Percentiles rank a stretch among this genome's conserved stretches.
Evolutionary conservation across 225 moss, liverwort and hornwort genomes (phyloP).

Genomic region (Pseudisothecium myosuroides): DNA sequence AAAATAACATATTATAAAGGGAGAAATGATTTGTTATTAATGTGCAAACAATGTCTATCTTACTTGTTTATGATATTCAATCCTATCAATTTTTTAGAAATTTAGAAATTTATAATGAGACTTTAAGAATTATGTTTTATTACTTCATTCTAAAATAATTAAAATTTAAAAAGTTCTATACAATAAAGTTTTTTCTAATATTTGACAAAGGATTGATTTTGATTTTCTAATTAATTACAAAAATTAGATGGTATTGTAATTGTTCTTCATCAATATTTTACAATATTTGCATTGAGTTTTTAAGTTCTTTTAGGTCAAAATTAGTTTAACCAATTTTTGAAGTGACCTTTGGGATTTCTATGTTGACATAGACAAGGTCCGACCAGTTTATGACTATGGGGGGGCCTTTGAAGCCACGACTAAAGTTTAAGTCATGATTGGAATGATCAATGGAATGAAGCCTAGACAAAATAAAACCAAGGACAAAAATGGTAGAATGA

Average conservation of each 20-base stretch:
- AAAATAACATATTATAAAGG: neutral
- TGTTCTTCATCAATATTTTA: neutral
- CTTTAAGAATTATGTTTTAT: neutral
- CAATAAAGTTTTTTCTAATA: neutral
- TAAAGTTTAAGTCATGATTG: neutral
- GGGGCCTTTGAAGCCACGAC: neutral
- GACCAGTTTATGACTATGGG: neutral
- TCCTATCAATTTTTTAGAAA: neutral
- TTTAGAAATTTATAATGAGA: neutral
- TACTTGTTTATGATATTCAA: neutral
- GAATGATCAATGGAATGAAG: neutral
- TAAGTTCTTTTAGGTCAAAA: too few species aligned
- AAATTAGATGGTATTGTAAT: neutral
- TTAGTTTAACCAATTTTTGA: neutral
- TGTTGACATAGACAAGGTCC: neutral
- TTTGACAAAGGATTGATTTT: neutral
- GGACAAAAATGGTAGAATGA: neutral
- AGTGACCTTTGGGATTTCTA: neutral
- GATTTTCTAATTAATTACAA: neutral
- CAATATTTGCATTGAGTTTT: rapidly evolving
- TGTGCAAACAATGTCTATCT: neutral
- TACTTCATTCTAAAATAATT: neutral
- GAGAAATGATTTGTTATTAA: neutral
- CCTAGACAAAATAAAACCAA: neutral
- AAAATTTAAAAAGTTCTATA: neutral